These are phyloP conservation scores for Acanthamoeba healyi DNA, from an alignment of 208 protist genomes.

Conservation along the genomic window DNA sequence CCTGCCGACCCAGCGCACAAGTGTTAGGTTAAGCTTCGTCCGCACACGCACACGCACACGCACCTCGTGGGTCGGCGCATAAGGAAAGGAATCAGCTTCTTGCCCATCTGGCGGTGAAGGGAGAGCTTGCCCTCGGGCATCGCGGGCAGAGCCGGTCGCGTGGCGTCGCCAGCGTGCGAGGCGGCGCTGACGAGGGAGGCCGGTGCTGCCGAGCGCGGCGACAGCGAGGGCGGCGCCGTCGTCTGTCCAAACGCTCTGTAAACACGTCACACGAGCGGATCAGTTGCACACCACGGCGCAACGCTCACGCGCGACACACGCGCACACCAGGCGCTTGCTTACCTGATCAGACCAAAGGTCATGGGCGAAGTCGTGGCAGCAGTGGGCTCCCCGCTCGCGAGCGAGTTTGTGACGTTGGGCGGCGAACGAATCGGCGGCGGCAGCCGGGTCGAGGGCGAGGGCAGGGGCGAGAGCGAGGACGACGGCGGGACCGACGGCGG, in stretches of 20 bases:
- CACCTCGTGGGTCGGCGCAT: slow-evolving; percentile 54
- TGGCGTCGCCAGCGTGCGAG: too few species aligned
- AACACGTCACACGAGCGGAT: too few species aligned
- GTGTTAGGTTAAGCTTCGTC: neutral
- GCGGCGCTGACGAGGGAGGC: too few species aligned
- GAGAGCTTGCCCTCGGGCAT: neutral
- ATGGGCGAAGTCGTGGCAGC: neutral
- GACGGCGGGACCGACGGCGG: neutral
- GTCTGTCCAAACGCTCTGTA: neutral
- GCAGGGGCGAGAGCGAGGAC: neutral
- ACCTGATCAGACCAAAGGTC: neutral
- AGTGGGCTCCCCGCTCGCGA: neutral
- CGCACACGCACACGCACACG: neutral
- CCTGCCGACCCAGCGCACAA: neutral
- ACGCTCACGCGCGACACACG: too few species aligned
- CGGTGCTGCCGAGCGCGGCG: neutral
- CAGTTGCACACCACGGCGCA: too few species aligned
- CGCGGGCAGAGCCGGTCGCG: neutral
- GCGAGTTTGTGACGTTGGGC: neutral
- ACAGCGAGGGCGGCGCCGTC: neutral
- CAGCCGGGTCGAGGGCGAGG: neutral
- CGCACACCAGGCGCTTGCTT: too few species aligned
- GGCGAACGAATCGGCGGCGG: neutral
- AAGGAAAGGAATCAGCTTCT: slow-evolving; percentile 55
- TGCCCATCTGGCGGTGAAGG: slow-evolving; percentile 16